Conservation (phyloP, 768 basidiomycete genomes). For the Jaapia argillacea region DNA sequence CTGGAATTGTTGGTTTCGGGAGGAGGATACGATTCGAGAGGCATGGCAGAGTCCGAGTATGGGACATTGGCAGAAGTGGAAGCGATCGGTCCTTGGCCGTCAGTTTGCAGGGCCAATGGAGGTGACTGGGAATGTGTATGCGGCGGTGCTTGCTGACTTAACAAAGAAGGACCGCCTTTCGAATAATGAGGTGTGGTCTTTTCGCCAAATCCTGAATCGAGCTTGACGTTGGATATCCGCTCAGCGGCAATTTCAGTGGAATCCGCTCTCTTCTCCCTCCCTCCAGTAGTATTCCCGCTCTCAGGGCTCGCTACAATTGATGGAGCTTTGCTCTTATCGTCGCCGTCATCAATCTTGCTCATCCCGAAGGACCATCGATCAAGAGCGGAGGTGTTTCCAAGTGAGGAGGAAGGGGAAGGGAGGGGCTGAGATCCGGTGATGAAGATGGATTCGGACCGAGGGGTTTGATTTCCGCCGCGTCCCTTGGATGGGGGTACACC, state of each 20-base stretch:
- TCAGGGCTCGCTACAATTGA: conserved; percentile 22
- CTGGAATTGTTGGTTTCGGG: conserved; percentile 14
- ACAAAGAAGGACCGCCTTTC: conserved; percentile 54
- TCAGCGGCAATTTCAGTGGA: conserved; percentile 38
- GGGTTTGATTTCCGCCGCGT: conserved; percentile 93
- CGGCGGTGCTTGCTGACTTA: conserved; percentile 57
- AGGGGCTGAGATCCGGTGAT: conserved; percentile 93
- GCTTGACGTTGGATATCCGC: conserved; percentile 37
- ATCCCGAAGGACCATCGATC: conserved; percentile 91
- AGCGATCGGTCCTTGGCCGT: background rate
- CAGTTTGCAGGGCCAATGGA: background rate
- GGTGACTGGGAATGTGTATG: background rate
- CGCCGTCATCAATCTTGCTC: conserved; percentile 69
- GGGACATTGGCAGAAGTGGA: background rate
- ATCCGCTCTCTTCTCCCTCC: conserved; percentile 25
- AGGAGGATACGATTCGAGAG: conserved; percentile 12
- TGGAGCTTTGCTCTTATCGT: conserved; percentile 17
- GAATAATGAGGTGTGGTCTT: conserved; percentile 26
- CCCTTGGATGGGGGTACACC: conserved; percentile 93
- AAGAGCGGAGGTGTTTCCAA: conserved; percentile 52
- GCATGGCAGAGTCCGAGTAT: conserved; percentile 13
- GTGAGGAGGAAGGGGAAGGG: conserved; percentile 75
- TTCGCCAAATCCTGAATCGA: conserved; percentile 29
- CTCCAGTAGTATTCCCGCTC: conserved; percentile 21
- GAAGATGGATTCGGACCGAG: conserved; percentile 68